Percentiles rank a stretch among this genome's conserved stretches.
These are phyloP conservation scores for Graphilbum sp. DNA, from an alignment of 2,329 filamentous ascomycete genomes.

Conservation along the genomic window DNA sequence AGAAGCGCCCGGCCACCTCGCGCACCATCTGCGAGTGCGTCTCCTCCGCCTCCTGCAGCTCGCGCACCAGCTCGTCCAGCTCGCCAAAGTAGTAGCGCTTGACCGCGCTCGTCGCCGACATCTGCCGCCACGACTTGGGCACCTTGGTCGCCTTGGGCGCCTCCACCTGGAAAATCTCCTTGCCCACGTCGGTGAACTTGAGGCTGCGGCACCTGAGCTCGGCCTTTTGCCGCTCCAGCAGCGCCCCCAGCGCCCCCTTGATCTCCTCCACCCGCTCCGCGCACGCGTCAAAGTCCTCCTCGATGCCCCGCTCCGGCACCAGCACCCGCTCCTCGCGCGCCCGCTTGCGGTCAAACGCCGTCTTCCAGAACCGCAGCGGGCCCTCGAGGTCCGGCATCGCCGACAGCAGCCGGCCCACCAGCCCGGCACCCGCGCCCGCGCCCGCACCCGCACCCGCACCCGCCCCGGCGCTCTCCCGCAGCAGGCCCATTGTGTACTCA, in stretches of 20 bases:
- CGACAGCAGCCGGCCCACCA: conserved; percentile 68
- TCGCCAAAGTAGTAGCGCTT: conserved; percentile 91
- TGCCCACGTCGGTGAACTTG: conserved; percentile 72
- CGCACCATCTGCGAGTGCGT: conserved; percentile 83
- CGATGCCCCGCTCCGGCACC: conserved; percentile 72
- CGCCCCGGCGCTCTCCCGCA: conserved; percentile 44
- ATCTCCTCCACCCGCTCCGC: conserved; percentile 61
- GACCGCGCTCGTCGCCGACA: conserved; percentile 81
- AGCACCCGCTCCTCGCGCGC: conserved; percentile 68
- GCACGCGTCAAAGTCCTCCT: conserved; percentile 82
- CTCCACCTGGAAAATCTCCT: conserved; percentile 94
- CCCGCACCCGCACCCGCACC: too few species aligned
- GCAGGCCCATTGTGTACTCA: conserved; percentile 75
- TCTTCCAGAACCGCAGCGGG: conserved; percentile 70
- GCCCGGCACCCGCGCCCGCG: conserved; percentile 47
- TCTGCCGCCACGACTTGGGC: conserved; percentile 81
- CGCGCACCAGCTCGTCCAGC: conserved; percentile 64
- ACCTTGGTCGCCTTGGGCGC: conserved; percentile 74
- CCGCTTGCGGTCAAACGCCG: conserved; percentile 71
- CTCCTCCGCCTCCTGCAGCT: conserved; percentile 87
- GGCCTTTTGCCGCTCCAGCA: conserved; percentile 56
- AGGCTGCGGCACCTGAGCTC: conserved; percentile 60
- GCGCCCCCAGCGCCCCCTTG: conserved; percentile 50
- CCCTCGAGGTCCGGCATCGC: conserved; percentile 73
- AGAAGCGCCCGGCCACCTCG: conserved; percentile 71